A percentile compares a stretch with the other conserved stretches of the same genome.
Evolutionary conservation across 2,329 filamentous ascomycete species (phyloP).

Genomic region (Myriosclerotinia curreyana): DNA sequence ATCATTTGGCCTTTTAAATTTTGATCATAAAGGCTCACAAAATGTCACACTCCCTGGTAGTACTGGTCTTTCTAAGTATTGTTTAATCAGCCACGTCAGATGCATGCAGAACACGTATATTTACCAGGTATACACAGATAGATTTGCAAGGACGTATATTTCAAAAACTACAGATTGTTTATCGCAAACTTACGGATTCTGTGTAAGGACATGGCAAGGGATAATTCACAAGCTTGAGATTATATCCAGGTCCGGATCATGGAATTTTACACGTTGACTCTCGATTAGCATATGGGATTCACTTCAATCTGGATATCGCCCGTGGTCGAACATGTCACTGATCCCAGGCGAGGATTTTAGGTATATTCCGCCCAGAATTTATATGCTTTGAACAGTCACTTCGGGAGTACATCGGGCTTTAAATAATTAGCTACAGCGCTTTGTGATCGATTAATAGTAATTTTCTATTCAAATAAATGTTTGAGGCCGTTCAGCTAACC

Average conservation of each 20-base stretch:
- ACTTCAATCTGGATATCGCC: constrained; percentile 45
- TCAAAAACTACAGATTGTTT: constrained; percentile 33
- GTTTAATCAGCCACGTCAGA: constrained; percentile 10
- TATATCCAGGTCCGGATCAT: constrained; percentile 41
- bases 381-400: constrained; percentile 48
- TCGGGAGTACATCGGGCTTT: constrained; percentile 48
- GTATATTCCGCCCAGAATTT: constrained; percentile 49
- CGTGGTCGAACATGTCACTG: constrained; percentile 42
- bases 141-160: constrained; percentile 45
- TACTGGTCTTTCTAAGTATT: background rate
- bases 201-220: constrained; percentile 47
- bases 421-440: constrained; percentile 46
- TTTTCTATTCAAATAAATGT: no score
- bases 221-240: constrained; percentile 43
- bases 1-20: no score
- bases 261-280: constrained; percentile 20
- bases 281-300: constrained; percentile 24
- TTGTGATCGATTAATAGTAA: constrained; percentile 44
- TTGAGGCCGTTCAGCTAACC: background rate
- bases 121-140: constrained; percentile 32
- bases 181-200: constrained; percentile 41
- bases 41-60: background rate
- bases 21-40: no score
- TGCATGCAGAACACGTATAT: constrained; percentile 13
- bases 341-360: constrained; percentile 43